phyloP scores from a whole-genome alignment of 768 basidiomycete species.

The Tulasnella sp. region DNA sequence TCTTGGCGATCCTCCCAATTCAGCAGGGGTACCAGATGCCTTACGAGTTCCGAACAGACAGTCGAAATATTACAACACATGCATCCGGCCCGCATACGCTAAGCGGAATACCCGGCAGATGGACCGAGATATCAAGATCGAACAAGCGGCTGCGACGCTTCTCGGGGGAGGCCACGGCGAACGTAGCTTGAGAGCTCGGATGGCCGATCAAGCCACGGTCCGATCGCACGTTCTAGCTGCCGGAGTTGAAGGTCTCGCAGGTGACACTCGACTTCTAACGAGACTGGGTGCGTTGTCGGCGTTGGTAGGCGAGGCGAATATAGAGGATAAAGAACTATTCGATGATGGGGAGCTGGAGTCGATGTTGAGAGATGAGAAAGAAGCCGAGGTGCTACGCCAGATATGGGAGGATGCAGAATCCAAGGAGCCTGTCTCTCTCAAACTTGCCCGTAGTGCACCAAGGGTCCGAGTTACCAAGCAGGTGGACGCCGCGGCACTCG shows the following conservation, averaged over 20 bases:
- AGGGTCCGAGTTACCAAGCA: background rate
- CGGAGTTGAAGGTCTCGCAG: background rate
- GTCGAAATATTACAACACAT: background rate
- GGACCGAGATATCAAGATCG: background rate
- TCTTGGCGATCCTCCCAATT: no score
- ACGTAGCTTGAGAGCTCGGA: no score
- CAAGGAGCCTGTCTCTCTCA: background rate
- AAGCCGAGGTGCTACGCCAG: constrained; percentile 35
- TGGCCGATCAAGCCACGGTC: no score
- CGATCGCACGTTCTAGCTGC: constrained; percentile 1
- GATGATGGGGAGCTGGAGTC: constrained; percentile 55
- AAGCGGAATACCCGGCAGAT: constrained; percentile 1
- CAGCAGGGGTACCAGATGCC: no score
- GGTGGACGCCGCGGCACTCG: background rate
- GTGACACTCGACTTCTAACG: constrained; percentile 23
- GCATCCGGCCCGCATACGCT: constrained; percentile 10
- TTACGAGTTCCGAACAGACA: no score
- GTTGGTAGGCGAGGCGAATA: constrained; percentile 26
- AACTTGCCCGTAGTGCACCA: background rate
- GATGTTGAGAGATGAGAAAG: constrained; percentile 42
- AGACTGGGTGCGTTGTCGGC: constrained; percentile 40
- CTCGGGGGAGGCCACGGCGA: constrained; percentile 6
- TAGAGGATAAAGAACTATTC: constrained; percentile 64
- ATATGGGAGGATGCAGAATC: constrained; percentile 17
- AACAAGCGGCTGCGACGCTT: constrained; percentile 4